Evolutionary conservation across 306 rosid genomes (phyloP).

Genomic region (Datisca glomerata): DNA sequence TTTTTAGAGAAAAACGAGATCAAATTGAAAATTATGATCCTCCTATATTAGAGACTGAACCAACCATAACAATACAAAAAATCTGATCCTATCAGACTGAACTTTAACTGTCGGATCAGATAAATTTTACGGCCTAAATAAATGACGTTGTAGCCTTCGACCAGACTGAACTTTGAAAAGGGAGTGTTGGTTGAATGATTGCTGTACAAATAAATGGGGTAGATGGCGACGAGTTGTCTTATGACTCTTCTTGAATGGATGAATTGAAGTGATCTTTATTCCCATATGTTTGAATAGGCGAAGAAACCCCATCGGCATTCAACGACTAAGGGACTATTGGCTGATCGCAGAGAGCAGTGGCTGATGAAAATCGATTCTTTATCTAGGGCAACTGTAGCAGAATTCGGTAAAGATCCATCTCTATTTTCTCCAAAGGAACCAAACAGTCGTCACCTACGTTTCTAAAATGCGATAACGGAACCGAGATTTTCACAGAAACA

Average conservation of each 20-base stretch:
- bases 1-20: too few relatives aligned
- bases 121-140: too few relatives aligned
- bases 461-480: too few relatives aligned
- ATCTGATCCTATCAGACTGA: too few relatives aligned
- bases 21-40: too few relatives aligned
- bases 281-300: background rate
- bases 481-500: too few relatives aligned
- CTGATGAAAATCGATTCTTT: background rate
- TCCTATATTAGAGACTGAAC: too few relatives aligned
- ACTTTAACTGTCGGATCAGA: too few relatives aligned
- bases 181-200: constrained; percentile 5
- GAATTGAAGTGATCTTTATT: background rate
- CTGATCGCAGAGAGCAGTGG: too few relatives aligned
- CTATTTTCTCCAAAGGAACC: constrained; percentile 3
- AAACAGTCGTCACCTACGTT: background rate
- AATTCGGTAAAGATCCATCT: constrained; percentile 1
- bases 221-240: constrained; percentile 4
- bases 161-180: too few relatives aligned
- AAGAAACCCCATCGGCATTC: constrained; percentile 5
- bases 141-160: too few relatives aligned
- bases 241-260: background rate
- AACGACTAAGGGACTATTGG: constrained; percentile 4
- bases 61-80: too few relatives aligned
- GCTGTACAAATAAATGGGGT: background rate
- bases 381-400: constrained; percentile 14